Conservation (phyloP, 2,329 filamentous ascomycete species). For the Pseudogymnoascus destructans region DNA sequence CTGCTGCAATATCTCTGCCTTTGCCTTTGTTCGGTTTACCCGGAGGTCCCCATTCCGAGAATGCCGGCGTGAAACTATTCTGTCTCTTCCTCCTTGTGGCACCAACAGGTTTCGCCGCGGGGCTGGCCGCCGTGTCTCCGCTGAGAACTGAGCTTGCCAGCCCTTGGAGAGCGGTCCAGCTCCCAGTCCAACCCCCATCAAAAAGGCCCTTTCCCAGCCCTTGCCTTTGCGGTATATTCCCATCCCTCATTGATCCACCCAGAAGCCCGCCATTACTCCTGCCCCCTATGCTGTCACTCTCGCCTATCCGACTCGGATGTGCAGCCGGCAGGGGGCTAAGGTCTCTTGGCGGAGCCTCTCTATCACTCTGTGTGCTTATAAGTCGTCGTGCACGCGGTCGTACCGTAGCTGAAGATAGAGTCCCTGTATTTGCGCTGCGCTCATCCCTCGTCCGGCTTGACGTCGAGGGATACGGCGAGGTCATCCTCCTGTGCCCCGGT, state of each 20-base stretch:
- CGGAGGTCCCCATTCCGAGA: constrained; percentile 5
- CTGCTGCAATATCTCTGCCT: constrained; percentile 33
- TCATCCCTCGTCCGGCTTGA: constrained; percentile 6
- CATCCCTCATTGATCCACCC: constrained; percentile 14
- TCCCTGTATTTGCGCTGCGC: constrained; percentile 2
- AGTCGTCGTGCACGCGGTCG: constrained; percentile 23
- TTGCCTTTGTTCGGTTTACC: neutral
- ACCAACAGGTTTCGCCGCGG: constrained; percentile 9
- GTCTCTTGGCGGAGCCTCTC: constrained; percentile 30
- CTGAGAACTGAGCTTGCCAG: constrained; percentile 26
- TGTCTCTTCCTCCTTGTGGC: constrained; percentile 10
- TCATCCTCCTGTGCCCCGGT: constrained; percentile 9
- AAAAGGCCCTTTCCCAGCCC: constrained; percentile 16
- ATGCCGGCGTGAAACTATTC: constrained; percentile 3
- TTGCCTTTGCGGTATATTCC: constrained; percentile 11
- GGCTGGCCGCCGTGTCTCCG: constrained; percentile 16
- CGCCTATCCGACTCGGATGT: constrained; percentile 24
- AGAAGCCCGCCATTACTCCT: constrained; percentile 13
- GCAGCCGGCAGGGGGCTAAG: constrained; percentile 37
- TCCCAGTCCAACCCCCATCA: constrained; percentile 22
- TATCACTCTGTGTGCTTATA: constrained; percentile 19
- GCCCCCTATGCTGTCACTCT: neutral
- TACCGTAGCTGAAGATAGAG: constrained; percentile 16
- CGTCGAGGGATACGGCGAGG: constrained; percentile 10
- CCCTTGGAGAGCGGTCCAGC: constrained; percentile 23